Percentiles rank a stretch among this genome's conserved stretches.
phyloP scores from a whole-genome alignment of 192 early-diverging fungal species.

The Pecoramyces ruminantium region DNA sequence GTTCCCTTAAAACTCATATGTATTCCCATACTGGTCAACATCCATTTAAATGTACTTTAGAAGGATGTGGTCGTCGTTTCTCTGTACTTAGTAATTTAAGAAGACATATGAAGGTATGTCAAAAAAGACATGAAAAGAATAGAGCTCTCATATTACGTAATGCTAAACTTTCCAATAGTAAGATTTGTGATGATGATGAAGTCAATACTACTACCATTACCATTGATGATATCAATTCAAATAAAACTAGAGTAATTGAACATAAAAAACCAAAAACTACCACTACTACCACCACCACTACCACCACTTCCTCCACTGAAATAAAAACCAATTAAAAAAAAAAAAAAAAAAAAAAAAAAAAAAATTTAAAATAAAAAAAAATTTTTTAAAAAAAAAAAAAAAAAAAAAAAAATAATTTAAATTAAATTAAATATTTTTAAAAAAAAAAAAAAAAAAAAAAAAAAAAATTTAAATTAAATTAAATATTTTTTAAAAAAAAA shows the following conservation, averaged over 20 bases:
- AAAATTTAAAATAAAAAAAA: no score
- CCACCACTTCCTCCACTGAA: no score
- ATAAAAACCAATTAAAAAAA: no score
- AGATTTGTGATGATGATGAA: background rate
- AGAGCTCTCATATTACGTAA: background rate
- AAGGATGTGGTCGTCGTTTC: slow-evolving; percentile 47
- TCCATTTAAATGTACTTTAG: slow-evolving; percentile 42
- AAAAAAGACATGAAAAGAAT: background rate
- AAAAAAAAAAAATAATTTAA: no score
- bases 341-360: no score
- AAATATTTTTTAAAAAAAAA: no score
- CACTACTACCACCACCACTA: background rate
- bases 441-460: no score
- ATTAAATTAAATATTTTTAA: no score
- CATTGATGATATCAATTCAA: background rate
- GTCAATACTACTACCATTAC: background rate
- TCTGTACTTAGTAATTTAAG: slow-evolving; percentile 59
- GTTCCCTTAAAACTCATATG: slow-evolving; percentile 46
- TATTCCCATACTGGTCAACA: slow-evolving; percentile 63
- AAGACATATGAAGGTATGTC: slow-evolving; percentile 33
- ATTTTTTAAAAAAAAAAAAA: no score
- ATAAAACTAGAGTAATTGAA: background rate
- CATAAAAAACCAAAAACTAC: background rate
- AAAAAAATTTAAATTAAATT: no score
- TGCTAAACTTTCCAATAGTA: background rate